Percentiles rank a stretch among this genome's conserved stretches.
phyloP scores from a whole-genome alignment of 306 rosid genomes.

The Cajanus cajan region DNA sequence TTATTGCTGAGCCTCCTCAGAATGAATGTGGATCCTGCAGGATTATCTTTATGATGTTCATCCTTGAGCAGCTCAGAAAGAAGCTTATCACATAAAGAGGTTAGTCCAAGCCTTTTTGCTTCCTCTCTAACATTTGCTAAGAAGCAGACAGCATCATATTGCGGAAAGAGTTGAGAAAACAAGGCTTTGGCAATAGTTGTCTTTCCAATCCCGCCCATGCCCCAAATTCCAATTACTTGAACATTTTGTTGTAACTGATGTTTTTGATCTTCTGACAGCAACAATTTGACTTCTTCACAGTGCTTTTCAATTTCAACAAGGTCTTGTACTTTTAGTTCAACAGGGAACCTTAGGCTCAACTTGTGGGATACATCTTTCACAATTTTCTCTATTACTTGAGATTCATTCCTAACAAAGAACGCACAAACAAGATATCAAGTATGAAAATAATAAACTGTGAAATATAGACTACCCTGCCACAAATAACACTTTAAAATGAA shows the following conservation, averaged over 20 bases:
- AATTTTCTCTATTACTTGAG: neutral
- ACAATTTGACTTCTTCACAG: neutral
- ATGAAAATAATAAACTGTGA: neutral
- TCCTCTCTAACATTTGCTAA: conserved; percentile 14
- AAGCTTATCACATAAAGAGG: neutral
- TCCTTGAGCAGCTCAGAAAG: neutral
- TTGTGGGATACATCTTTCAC: neutral
- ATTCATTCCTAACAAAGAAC: neutral
- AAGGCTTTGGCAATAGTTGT: conserved; percentile 20
- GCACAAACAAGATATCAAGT: neutral
- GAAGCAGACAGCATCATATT: neutral
- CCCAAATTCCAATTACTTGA: conserved; percentile 28
- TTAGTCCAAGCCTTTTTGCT: neutral
- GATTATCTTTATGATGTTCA: neutral
- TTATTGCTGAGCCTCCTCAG: neutral
- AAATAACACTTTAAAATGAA: no score
- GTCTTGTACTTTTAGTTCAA: neutral
- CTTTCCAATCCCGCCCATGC: conserved; percentile 25
- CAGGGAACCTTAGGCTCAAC: neutral
- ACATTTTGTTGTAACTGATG: neutral
- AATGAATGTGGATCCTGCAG: neutral
- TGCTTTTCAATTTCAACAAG: neutral
- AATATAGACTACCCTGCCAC: neutral
- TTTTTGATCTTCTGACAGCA: neutral
- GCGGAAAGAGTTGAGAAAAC: neutral